phyloP scores from a whole-genome alignment of 106 monocot species.

The Chionographis japonica region DNA sequence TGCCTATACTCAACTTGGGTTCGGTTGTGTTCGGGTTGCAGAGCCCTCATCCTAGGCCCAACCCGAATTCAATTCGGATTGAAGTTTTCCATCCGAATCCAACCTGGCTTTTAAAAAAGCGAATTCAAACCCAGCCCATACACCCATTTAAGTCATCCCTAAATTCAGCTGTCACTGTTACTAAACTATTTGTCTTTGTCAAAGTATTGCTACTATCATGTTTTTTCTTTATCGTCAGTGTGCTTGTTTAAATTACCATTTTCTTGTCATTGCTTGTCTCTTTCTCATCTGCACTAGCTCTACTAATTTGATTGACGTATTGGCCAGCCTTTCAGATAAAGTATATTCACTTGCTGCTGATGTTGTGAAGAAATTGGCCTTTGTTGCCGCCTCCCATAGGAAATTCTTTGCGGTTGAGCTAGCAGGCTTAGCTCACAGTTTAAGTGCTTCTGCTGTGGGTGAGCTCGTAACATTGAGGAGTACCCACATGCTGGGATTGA shows the following conservation, averaged over 20 bases:
- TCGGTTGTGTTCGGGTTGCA: too few relatives aligned
- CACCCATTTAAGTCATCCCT: too few relatives aligned
- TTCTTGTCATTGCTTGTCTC: not conserved
- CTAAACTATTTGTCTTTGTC: too few relatives aligned
- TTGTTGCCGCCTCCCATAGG: conserved; percentile 36
- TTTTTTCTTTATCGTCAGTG: not conserved
- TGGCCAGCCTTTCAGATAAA: conserved; percentile 62
- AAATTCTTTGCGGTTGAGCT: conserved; percentile 61
- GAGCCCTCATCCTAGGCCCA: too few relatives aligned
- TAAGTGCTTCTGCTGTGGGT: conserved; percentile 51
- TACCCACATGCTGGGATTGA: conserved; percentile 41
- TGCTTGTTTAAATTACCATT: not conserved
- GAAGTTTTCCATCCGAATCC: too few relatives aligned
- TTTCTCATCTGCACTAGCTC: not conserved
- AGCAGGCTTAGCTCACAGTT: conserved; percentile 42
- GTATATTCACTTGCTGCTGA: conserved; percentile 65
- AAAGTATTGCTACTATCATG: too few relatives aligned
- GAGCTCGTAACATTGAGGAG: conserved; percentile 48
- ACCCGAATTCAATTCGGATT: too few relatives aligned
- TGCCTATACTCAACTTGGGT: too few relatives aligned
- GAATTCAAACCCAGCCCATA: too few relatives aligned
- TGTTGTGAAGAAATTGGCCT: conserved; percentile 63
- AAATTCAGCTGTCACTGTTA: too few relatives aligned
- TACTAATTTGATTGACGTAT: conserved; percentile 9
- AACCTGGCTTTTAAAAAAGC: too few relatives aligned